These are phyloP conservation scores for Suillus decipiens DNA, from an alignment of 768 basidiomycete species.

Conservation along the genomic window DNA sequence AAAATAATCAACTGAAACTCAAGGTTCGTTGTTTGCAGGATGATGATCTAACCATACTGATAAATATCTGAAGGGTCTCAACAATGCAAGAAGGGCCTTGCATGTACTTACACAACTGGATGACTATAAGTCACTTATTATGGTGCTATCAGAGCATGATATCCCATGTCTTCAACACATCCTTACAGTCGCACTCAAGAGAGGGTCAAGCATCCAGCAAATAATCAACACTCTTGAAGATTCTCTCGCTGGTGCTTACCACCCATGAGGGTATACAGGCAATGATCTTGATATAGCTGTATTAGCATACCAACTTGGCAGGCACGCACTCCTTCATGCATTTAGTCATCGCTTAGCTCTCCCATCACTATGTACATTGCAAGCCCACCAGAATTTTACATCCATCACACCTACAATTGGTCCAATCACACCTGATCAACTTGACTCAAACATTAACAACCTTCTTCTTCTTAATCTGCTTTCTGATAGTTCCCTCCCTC, in stretches of 20 bases:
- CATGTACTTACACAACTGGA: neutral
- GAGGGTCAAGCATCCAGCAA: conserved; percentile 10
- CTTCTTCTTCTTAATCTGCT: conserved; percentile 12
- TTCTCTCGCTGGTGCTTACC: conserved; percentile 7
- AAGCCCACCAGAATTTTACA: conserved; percentile 10
- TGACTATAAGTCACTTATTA: conserved; percentile 9
- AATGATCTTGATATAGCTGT: conserved; percentile 15
- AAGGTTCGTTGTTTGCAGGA: neutral
- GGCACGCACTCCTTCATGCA: conserved; percentile 14
- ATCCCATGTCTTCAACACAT: conserved; percentile 11
- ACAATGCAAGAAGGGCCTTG: neutral
- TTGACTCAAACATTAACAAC: conserved; percentile 16
- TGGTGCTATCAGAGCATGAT: conserved; percentile 9
- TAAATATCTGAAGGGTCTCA: neutral
- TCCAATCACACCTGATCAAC: conserved; percentile 5
- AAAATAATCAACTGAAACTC: neutral
- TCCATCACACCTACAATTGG: conserved; percentile 17
- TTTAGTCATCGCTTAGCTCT: conserved; percentile 15
- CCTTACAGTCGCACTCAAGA: conserved; percentile 13
- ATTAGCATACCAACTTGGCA: conserved; percentile 16
- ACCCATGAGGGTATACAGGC: neutral
- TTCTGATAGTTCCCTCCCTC: neutral
- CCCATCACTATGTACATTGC: conserved; percentile 17
- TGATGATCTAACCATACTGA: neutral
- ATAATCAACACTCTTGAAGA: conserved; percentile 14